Conservation (phyloP, 2,329 filamentous ascomycete species). For the Pezicula rhizophila region DNA sequence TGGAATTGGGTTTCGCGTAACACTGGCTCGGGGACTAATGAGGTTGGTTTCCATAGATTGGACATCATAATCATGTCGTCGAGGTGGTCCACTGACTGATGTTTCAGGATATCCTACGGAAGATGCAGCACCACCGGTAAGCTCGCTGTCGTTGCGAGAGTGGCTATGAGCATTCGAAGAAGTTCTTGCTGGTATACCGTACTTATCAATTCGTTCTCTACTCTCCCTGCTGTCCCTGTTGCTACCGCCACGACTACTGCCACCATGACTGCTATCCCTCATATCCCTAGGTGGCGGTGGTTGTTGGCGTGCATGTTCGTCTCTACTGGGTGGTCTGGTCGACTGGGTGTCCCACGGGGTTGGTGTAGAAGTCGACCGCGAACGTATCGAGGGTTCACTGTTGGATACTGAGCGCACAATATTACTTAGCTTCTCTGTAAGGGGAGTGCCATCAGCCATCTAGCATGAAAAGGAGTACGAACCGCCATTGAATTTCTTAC, state of each 20-base stretch:
- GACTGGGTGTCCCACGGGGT: slow-evolving; percentile 62
- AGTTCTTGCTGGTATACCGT: slow-evolving; percentile 25
- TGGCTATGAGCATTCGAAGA: slow-evolving; percentile 36
- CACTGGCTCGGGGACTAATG: slow-evolving; percentile 60
- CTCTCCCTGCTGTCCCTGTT: slow-evolving; percentile 34
- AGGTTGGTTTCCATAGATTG: slow-evolving; percentile 91
- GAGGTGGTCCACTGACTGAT: slow-evolving; percentile 58
- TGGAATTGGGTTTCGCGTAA: slow-evolving; percentile 81
- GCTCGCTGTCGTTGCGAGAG: slow-evolving; percentile 71
- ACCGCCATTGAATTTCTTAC: slow-evolving; percentile 42
- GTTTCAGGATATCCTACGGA: slow-evolving; percentile 76
- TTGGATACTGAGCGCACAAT: slow-evolving; percentile 79
- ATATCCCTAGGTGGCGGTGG: slow-evolving; percentile 30
- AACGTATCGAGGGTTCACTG: slow-evolving; percentile 42
- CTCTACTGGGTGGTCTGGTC: slow-evolving; percentile 47
- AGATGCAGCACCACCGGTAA: slow-evolving; percentile 63
- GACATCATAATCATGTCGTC: slow-evolving; percentile 89
- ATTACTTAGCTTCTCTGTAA: slow-evolving; percentile 83
- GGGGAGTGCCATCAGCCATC: slow-evolving; percentile 14
- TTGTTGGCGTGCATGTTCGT: slow-evolving; percentile 23
- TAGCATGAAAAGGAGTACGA: slow-evolving; percentile 21
- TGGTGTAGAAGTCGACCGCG: slow-evolving; percentile 49
- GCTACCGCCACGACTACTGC: slow-evolving; percentile 26
- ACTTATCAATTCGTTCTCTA: slow-evolving; percentile 42
- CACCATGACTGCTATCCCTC: slow-evolving; percentile 22